phyloP scores from a whole-genome alignment of 169 alveolate genomes.

The Theileria parva region DNA sequence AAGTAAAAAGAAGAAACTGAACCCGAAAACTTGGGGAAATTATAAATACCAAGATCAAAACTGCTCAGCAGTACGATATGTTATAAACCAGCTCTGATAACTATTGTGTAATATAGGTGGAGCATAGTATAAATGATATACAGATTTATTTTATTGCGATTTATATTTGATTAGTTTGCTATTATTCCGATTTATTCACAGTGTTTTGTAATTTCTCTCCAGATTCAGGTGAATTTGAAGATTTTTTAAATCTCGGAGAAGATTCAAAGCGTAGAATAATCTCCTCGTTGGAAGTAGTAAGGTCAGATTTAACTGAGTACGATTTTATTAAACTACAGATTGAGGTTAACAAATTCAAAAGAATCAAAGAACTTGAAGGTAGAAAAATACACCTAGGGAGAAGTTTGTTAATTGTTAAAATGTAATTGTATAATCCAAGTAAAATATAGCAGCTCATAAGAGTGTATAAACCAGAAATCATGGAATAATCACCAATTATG shows the following conservation, averaged over 20 bases:
- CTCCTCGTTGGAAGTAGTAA: conserved; percentile 7
- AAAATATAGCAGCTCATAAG: conserved; percentile 30
- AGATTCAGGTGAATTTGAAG: background rate
- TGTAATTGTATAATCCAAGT: conserved; percentile 28
- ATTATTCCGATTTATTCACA: background rate
- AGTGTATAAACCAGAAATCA: conserved; percentile 13
- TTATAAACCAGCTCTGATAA: conserved; percentile 23
- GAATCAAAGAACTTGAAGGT: conserved; percentile 27
- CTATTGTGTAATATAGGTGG: background rate
- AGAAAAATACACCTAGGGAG: conserved; percentile 48
- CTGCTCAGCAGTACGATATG: conserved; percentile 60
- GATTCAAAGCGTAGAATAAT: conserved; percentile 5
- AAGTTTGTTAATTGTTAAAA: background rate
- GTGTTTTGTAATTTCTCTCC: background rate
- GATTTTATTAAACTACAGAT: background rate
- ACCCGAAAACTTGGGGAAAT: conserved; percentile 36
- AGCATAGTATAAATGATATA: background rate
- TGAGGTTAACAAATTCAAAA: background rate
- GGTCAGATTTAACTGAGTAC: background rate
- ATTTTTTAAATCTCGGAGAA: background rate
- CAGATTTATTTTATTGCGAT: background rate
- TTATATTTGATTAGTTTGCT: background rate
- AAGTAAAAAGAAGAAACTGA: conserved; percentile 7
- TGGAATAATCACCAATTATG: conserved; percentile 22
- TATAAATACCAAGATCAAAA: conserved; percentile 59